These are phyloP conservation scores for Candida chilensis DNA, from an alignment of 805 yeast species.

Conservation along the genomic window DNA sequence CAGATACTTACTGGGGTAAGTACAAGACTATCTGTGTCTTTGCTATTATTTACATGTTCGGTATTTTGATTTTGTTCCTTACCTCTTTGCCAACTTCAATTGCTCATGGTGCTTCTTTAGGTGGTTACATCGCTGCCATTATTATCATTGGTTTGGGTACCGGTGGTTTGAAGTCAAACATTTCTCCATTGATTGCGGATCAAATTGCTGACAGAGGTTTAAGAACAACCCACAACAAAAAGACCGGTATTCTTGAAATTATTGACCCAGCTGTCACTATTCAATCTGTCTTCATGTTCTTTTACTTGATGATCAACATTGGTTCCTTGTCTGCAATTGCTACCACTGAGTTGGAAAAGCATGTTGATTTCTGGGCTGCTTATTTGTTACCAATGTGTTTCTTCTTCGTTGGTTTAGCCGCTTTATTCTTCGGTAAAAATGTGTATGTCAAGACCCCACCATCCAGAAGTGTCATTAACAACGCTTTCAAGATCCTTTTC, in stretches of 20 bases:
- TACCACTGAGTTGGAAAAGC: slow-evolving; percentile 61
- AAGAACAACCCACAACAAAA: slow-evolving; percentile 35
- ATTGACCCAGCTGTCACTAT: slow-evolving; percentile 61
- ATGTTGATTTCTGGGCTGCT: slow-evolving; percentile 69
- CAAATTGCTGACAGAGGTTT: slow-evolving; percentile 5
- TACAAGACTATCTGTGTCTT: slow-evolving; percentile 58
- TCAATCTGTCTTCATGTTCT: slow-evolving; percentile 67
- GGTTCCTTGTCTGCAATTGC: slow-evolving; percentile 73
- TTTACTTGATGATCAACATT: slow-evolving; percentile 68
- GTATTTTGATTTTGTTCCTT: slow-evolving; percentile 55
- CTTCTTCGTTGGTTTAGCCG: slow-evolving; percentile 42
- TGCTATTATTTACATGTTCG: slow-evolving; percentile 48
- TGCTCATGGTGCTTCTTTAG: slow-evolving; percentile 40
- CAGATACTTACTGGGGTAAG: slow-evolving; percentile 71
- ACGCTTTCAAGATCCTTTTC: slow-evolving; percentile 33
- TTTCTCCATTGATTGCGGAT: slow-evolving; percentile 66
- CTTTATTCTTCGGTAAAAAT: slow-evolving; percentile 43
- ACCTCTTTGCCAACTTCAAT: slow-evolving; percentile 61
- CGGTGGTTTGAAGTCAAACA: slow-evolving; percentile 74
- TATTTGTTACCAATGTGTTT: slow-evolving; percentile 59
- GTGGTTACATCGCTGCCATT: slow-evolving; percentile 51
- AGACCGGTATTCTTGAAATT: no score
- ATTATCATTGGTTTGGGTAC: slow-evolving; percentile 66
- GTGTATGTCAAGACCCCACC: slow-evolving; percentile 52
- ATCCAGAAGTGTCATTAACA: slow-evolving; percentile 49